Evolutionary conservation across 225 moss, liverwort and hornwort species (phyloP).

Genomic region (Takakia lepidozioides): DNA sequence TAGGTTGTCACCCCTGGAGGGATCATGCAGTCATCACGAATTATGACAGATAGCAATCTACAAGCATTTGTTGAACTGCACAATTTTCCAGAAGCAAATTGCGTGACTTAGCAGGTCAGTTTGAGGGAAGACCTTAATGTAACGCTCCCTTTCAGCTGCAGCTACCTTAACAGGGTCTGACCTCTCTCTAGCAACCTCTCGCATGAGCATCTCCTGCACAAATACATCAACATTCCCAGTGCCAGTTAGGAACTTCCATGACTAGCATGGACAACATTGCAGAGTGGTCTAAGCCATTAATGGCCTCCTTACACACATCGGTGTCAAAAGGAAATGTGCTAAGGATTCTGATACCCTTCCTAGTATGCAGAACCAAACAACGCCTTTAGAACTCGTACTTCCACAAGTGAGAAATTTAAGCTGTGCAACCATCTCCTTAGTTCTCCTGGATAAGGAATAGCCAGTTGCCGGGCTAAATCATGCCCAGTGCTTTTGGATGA

Average conservation of each 20-base stretch:
- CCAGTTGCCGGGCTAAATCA: background rate
- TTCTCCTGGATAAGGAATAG: constrained; percentile 12
- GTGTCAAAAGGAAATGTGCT: background rate
- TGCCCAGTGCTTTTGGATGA: background rate
- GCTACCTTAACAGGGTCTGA: constrained; percentile 36
- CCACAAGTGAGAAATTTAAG: too few species aligned
- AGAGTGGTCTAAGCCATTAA: too few species aligned
- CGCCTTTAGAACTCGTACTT: background rate
- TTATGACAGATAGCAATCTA: background rate
- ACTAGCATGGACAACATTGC: too few species aligned
- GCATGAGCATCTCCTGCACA: constrained; percentile 19
- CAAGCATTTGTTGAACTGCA: background rate
- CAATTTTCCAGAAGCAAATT: background rate
- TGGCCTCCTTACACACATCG: too few species aligned
- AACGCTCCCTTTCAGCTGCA: constrained; percentile 35
- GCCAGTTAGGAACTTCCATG: too few species aligned
- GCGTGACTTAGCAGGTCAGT: too few species aligned
- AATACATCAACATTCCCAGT: background rate
- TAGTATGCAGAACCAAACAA: background rate
- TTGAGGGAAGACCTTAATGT: constrained; percentile 54
- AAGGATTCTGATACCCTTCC: background rate
- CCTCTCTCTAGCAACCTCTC: constrained; percentile 26
- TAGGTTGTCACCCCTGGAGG: too few species aligned
- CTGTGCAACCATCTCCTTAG: too few species aligned
- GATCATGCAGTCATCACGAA: too few species aligned